Conservation (phyloP, 495 filamentous ascomycete species). For the Podospora conica region DNA sequence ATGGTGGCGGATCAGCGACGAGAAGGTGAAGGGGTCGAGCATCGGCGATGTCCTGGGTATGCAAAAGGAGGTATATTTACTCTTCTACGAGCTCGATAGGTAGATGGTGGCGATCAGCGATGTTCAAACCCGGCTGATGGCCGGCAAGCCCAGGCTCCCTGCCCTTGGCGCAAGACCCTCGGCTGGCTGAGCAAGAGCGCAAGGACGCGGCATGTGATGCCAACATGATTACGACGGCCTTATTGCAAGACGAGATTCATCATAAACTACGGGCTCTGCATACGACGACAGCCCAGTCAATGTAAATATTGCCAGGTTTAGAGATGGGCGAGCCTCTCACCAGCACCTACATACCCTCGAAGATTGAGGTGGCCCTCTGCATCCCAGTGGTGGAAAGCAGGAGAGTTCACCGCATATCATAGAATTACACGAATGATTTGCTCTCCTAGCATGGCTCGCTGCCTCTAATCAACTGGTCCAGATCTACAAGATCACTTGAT, state of each 20-base stretch:
- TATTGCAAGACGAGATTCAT: not conserved
- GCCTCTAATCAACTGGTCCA: not conserved
- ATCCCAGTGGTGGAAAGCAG: too few species aligned
- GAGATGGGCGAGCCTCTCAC: not conserved
- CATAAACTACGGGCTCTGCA: not conserved
- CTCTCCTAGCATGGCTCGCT: not conserved
- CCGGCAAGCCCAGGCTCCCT: not conserved
- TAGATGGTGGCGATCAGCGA: not conserved
- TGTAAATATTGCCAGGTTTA: not conserved
- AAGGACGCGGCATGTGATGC: not conserved
- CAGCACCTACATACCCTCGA: too few species aligned
- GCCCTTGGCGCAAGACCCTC: not conserved
- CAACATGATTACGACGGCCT: not conserved
- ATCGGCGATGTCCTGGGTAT: slow-evolving; percentile 85
- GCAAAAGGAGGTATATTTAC: slow-evolving; percentile 91
- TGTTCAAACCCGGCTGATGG: too few species aligned
- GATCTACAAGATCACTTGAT: not conserved
- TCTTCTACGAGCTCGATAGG: slow-evolving; percentile 85
- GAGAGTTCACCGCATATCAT: too few species aligned
- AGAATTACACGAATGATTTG: not conserved
- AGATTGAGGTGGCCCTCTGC: too few species aligned
- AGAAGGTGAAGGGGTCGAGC: slow-evolving; percentile 90
- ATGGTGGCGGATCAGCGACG: slow-evolving; percentile 98
- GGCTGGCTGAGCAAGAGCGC: not conserved
- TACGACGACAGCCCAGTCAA: not conserved